These are phyloP conservation scores for Hypomyces rosellus DNA, from an alignment of 2,329 filamentous ascomycete genomes.

Conservation along the genomic window DNA sequence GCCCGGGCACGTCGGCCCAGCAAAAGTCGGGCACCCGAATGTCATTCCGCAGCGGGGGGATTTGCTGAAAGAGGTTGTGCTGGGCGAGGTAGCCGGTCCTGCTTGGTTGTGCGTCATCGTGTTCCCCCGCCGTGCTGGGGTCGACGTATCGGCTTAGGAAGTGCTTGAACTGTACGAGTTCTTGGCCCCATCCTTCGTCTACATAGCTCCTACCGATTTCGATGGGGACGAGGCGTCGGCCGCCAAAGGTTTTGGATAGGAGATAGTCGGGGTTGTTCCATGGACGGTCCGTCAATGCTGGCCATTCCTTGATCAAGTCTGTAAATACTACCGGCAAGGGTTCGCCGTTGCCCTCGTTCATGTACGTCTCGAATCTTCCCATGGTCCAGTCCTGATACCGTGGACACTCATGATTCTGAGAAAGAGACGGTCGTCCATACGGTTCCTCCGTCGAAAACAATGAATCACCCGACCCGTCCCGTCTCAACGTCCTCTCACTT, in stretches of 20 bases:
- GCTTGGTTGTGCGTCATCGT: background rate
- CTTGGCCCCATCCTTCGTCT: constrained; percentile 77
- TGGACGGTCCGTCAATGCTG: constrained; percentile 58
- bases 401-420: constrained; percentile 19
- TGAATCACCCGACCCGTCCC: constrained; percentile 17
- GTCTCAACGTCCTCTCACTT: constrained; percentile 3
- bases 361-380: constrained; percentile 54
- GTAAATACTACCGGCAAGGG: constrained; percentile 64
- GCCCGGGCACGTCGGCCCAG: constrained; percentile 61
- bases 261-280: constrained; percentile 76
- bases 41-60: constrained; percentile 69
- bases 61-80: constrained; percentile 78
- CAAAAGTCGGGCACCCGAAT: constrained; percentile 79
- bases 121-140: constrained; percentile 10
- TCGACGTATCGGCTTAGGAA: constrained; percentile 61
- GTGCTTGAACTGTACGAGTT: constrained; percentile 65
- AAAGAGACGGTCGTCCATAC: constrained; percentile 21
- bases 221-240: constrained; percentile 74
- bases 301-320: constrained; percentile 61
- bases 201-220: constrained; percentile 86
- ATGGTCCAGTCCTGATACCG: constrained; percentile 42
- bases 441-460: constrained; percentile 25
- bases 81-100: constrained; percentile 79
- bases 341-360: constrained; percentile 38
- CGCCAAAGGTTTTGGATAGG: constrained; percentile 64